Percentiles rank a stretch among this genome's conserved stretches.
Evolutionary conservation across 441 rosid genomes (phyloP).

Genomic region (Metrosideros polymorpha): DNA sequence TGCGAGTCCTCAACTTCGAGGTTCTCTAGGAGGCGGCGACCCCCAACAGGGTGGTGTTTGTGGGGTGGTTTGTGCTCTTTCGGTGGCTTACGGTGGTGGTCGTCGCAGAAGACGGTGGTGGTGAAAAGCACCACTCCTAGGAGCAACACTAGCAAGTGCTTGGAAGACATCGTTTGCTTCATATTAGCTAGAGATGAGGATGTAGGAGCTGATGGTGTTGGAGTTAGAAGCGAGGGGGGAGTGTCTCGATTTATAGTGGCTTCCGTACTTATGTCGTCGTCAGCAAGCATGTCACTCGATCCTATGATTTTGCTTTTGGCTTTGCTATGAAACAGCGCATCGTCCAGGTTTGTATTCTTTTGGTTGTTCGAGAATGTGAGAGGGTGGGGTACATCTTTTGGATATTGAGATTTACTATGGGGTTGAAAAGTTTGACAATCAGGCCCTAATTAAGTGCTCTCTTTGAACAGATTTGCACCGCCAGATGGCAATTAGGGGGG

Average conservation of each 20-base stretch:
- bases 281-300: not conserved
- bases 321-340: not conserved
- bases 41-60: not conserved
- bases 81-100: not conserved
- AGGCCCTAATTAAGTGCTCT: not conserved
- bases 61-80: not conserved
- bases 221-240: not conserved
- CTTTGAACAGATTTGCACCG: not conserved
- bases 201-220: not conserved
- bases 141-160: not conserved
- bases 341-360: not conserved
- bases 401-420: not conserved
- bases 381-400: not conserved
- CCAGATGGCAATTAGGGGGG: not conserved
- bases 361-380: not conserved
- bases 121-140: not conserved
- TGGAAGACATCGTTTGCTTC: not conserved
- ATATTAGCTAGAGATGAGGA: not conserved
- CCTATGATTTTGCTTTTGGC: not conserved
- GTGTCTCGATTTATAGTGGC: not conserved
- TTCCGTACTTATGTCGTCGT: not conserved
- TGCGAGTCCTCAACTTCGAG: not conserved
- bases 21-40: not conserved
- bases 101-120: not conserved
- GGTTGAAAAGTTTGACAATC: not conserved